phyloP scores from a whole-genome alignment of 345 rosid genomes.

The Brassica juncea region DNA sequence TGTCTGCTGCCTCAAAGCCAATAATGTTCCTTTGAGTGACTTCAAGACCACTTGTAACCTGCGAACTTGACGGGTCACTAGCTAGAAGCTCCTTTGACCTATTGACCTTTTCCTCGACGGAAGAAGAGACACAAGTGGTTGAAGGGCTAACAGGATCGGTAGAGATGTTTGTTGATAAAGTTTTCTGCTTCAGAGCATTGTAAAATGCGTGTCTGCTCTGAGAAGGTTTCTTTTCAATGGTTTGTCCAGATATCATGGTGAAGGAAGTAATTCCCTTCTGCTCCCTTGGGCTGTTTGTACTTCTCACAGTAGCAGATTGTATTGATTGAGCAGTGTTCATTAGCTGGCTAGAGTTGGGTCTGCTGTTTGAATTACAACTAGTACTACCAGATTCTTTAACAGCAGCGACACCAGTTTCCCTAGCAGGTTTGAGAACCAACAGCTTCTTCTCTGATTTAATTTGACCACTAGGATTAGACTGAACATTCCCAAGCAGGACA shows the following conservation, averaged over 20 bases:
- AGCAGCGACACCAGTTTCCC: neutral
- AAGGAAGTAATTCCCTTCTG: neutral
- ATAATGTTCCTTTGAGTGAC: neutral
- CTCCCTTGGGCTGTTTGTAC: neutral
- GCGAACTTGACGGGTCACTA: neutral
- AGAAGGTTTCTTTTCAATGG: neutral
- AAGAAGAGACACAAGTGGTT: neutral
- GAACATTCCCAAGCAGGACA: neutral
- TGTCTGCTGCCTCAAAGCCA: neutral
- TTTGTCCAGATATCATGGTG: neutral
- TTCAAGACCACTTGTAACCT: neutral
- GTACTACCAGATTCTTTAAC: neutral
- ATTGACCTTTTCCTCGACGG: neutral
- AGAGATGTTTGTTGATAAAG: neutral
- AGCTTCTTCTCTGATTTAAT: neutral
- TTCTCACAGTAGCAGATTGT: neutral
- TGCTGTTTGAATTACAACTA: neutral
- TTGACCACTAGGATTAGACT: neutral
- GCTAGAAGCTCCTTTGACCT: neutral
- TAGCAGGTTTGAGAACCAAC: neutral
- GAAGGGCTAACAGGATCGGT: neutral
- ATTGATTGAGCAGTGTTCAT: neutral
- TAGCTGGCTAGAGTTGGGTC: neutral
- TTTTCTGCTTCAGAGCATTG: neutral
- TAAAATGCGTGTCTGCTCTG: neutral